These are phyloP conservation scores for Colletotrichum spinosum DNA, from an alignment of 2,329 filamentous ascomycete genomes.

Conservation along the genomic window DNA sequence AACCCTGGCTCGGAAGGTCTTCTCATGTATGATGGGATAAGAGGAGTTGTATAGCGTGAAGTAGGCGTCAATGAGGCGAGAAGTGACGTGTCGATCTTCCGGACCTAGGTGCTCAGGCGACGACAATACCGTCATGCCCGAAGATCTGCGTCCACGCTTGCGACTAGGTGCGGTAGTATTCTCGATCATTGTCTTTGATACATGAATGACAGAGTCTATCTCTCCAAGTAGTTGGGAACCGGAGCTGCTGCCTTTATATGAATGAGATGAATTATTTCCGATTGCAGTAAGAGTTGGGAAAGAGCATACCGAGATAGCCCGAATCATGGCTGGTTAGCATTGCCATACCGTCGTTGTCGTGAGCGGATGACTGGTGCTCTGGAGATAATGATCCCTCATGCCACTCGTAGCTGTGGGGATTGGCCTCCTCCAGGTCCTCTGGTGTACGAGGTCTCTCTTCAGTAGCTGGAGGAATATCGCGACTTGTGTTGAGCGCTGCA, in stretches of 20 bases:
- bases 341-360: conserved; percentile 43
- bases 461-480: not conserved
- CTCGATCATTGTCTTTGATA: not conserved
- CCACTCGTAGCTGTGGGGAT: conserved; percentile 39
- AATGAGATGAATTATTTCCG: not conserved
- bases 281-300: not conserved
- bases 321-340: conserved; percentile 40
- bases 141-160: conserved; percentile 17
- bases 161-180: not conserved
- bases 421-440: conserved; percentile 21
- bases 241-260: conserved; percentile 41
- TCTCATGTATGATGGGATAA: conserved; percentile 60
- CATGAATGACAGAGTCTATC: conserved; percentile 35
- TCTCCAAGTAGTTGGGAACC: conserved; percentile 43
- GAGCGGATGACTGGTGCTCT: conserved; percentile 20
- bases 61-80: conserved; percentile 52
- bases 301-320: conserved; percentile 41
- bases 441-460: conserved; percentile 1
- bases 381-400: conserved; percentile 37
- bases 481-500: conserved; percentile 20
- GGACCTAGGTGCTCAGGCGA: conserved; percentile 26
- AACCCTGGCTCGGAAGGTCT: conserved; percentile 54
- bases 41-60: conserved; percentile 57
- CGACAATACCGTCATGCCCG: conserved; percentile 3
- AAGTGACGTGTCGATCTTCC: conserved; percentile 28